Evolutionary conservation across 176 grass and related monocot species (phyloP), one percentile per base, ranked within the genome.

Genomic region (Olyra latifolia): DNA sequence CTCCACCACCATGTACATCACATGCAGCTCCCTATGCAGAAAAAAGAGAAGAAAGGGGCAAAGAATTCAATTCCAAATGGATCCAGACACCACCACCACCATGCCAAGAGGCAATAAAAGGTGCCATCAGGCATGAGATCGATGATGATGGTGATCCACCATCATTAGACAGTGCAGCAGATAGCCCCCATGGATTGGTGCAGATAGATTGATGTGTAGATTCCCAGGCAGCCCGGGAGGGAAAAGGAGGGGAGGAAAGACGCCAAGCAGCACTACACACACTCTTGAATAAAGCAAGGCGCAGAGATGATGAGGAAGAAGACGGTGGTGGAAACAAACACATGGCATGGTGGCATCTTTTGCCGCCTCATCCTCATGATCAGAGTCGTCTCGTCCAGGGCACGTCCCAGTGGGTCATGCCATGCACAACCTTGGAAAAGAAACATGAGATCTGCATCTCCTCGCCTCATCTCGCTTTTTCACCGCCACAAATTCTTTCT

Each of bases 31-130:
- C 72, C 40, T 14, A 67, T 38, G 64, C 72, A 74, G 32, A 22
- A 28, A 27, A 17, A 23, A 3, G 45, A 30, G 48, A 44, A 58
- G 38, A 78, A 62, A 47, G 75, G 45, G 8, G 66, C 43, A 63
- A 52, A 59, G 30, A 78, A 71, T 78, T 85, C 43, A 71, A 24
- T 85, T 71, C 83, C 74, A 71, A 85, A 71, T 63, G 83, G 74
- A 71, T 71, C 54, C 55, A 62, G 55, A 45, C 58, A 29, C 69
- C 32, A 63, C 54, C 19, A 40, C 82, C 55, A 71, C 75, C 66
- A 64, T 64, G 66, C 35, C 66, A 85, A 65, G 83, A 35, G 32
- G 32, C 32, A 35, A 35, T 4, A 46, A 85, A 85, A 85, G 83
- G 82, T 43, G 64, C 2, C 45, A 62, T 19, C 42, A 73, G 43